Evolutionary conservation across 345 rosid genomes (phyloP).

Genomic region (Gynandropsis gynandra): DNA sequence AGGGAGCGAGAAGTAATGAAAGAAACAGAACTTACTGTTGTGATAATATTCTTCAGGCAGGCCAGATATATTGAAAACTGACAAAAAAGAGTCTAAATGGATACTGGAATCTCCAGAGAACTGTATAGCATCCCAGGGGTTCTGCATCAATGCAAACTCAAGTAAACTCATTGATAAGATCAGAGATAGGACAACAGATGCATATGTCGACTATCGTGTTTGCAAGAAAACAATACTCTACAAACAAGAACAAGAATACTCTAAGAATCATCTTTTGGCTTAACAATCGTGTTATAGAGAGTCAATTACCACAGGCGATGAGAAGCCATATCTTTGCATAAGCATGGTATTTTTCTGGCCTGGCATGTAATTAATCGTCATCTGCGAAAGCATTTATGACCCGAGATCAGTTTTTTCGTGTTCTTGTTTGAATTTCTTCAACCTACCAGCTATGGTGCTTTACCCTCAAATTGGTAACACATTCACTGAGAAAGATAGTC

Average conservation of each 20-base stretch:
- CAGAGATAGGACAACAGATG: too few species aligned
- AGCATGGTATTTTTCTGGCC: conserved; percentile 53
- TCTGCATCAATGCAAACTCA: conserved; percentile 40
- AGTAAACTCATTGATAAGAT: neutral
- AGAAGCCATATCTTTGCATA: conserved; percentile 92
- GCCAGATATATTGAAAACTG: conserved; percentile 72
- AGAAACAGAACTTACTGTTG: conserved; percentile 38
- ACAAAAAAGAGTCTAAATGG: conserved; percentile 81
- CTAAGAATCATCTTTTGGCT: neutral
- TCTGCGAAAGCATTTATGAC: conserved; percentile 31
- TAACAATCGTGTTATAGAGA: conserved; percentile 1
- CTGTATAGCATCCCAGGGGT: conserved; percentile 76
- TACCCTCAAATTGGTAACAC: too few species aligned
- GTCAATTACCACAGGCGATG: conserved; percentile 67
- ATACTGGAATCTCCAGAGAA: conserved; percentile 70
- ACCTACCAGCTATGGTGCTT: too few species aligned
- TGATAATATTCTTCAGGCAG: conserved; percentile 82
- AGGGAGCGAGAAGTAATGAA: neutral
- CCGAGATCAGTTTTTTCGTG: neutral
- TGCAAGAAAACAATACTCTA: neutral
- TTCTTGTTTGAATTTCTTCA: too few species aligned
- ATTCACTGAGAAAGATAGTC: too few species aligned
- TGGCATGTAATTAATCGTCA: conserved; percentile 75
- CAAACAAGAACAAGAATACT: conserved; percentile 2
- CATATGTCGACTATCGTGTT: neutral